Evolutionary conservation across 345 rosid species (phyloP).

Genomic region (Diplotaxis tenuifolia): DNA sequence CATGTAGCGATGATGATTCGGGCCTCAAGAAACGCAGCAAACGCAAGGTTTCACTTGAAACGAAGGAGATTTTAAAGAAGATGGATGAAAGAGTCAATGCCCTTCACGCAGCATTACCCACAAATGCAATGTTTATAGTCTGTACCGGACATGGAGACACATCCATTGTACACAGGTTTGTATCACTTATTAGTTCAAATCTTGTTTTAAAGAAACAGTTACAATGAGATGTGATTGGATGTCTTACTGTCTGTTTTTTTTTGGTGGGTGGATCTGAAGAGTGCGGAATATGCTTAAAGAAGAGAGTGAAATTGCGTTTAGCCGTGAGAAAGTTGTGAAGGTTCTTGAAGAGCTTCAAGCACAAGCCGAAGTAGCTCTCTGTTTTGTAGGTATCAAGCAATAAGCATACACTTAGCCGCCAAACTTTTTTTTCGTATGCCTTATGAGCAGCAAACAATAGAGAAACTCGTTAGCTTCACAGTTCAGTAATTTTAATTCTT

Average conservation of each 20-base stretch:
- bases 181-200: not conserved
- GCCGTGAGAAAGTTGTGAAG: slow-evolving; percentile 73
- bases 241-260: slow-evolving; percentile 7
- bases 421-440: not conserved
- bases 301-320: slow-evolving; percentile 41
- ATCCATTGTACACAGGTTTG: slow-evolving; percentile 73
- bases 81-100: slow-evolving; percentile 54
- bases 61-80: slow-evolving; percentile 57
- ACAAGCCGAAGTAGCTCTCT: slow-evolving; percentile 93
- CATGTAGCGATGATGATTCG: slow-evolving; percentile 58
- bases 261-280: slow-evolving; percentile 47
- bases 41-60: slow-evolving; percentile 47
- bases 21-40: slow-evolving; percentile 43
- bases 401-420: slow-evolving; percentile 21
- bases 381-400: slow-evolving; percentile 79
- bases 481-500: not conserved
- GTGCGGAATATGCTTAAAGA: slow-evolving; percentile 73
- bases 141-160: slow-evolving; percentile 98
- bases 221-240: not conserved
- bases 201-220: not conserved
- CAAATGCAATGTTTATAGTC: slow-evolving; percentile 79
- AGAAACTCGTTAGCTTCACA: not conserved
- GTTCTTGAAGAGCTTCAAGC: slow-evolving; percentile 91
- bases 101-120: slow-evolving; percentile 60
- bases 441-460: not conserved